These are phyloP conservation scores for Verticillium longisporum DNA, from an alignment of 2,329 filamentous ascomycete genomes.

Conservation along the genomic window DNA sequence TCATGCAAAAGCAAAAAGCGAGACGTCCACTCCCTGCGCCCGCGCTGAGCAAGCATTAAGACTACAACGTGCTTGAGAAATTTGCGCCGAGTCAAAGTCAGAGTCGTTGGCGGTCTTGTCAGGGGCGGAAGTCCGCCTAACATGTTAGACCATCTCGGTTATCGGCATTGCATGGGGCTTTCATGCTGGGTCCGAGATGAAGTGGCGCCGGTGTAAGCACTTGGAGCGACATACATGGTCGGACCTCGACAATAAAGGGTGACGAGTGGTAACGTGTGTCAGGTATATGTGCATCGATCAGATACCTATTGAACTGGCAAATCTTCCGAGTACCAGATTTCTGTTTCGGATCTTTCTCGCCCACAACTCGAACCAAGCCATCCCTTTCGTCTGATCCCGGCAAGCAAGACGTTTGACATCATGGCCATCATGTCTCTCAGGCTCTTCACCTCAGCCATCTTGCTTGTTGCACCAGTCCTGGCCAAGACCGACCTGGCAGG, in stretches of 20 bases:
- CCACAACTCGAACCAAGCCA: too few relatives aligned
- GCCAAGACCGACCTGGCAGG: slow-evolving; percentile 39
- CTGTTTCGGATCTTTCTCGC: too few relatives aligned
- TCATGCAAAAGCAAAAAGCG: too few relatives aligned
- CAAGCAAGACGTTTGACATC: background rate
- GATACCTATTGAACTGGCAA: too few relatives aligned
- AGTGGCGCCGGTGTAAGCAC: background rate
- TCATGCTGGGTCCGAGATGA: background rate
- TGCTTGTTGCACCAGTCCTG: slow-evolving; percentile 13
- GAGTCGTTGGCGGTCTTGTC: background rate
- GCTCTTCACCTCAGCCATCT: background rate
- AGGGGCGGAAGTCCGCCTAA: background rate
- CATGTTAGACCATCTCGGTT: background rate
- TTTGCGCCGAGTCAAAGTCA: too few relatives aligned
- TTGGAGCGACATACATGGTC: background rate
- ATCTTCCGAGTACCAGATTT: too few relatives aligned
- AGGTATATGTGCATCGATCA: too few relatives aligned
- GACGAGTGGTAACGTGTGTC: too few relatives aligned
- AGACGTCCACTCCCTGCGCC: too few relatives aligned
- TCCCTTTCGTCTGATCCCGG: background rate
- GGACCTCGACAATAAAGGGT: background rate
- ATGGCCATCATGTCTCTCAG: background rate
- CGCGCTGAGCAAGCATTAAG: too few relatives aligned
- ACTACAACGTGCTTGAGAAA: too few relatives aligned
- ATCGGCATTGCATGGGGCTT: background rate